These are phyloP conservation scores for Cadophora sp. DNA, from an alignment of 2,329 filamentous ascomycete genomes.

Conservation along the genomic window DNA sequence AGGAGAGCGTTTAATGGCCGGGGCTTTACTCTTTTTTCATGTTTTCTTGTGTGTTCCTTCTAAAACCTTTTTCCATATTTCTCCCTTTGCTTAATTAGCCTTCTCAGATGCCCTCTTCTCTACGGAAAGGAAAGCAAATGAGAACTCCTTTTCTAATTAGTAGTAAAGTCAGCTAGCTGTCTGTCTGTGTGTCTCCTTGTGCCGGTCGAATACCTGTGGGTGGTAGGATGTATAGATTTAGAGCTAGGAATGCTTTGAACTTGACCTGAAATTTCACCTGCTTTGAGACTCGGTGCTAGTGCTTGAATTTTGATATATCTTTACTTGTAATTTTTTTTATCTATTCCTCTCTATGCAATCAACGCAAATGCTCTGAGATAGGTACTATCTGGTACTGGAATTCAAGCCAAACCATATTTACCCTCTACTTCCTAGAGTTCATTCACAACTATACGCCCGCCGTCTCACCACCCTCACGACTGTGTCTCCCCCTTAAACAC, in stretches of 20 bases:
- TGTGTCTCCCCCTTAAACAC: conserved; percentile 47
- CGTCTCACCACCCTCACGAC: conserved; percentile 26
- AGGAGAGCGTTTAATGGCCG: conserved; percentile 40
- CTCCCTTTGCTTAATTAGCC: conserved; percentile 47
- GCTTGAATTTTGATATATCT: background rate
- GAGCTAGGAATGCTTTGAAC: conserved; percentile 25
- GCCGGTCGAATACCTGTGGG: conserved; percentile 20
- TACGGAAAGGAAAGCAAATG: conserved; percentile 25
- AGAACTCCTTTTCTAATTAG: conserved; percentile 43
- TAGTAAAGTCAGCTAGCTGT: conserved; percentile 35
- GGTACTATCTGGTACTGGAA: conserved; percentile 3
- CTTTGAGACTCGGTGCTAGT: background rate
- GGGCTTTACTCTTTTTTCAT: conserved; percentile 44
- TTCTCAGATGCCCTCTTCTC: conserved; percentile 37
- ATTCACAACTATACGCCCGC: conserved; percentile 32
- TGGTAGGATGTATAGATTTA: conserved; percentile 28
- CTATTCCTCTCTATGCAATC: conserved; percentile 28
- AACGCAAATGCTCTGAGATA: background rate
- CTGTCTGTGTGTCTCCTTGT: conserved; percentile 24
- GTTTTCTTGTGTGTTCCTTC: conserved; percentile 37
- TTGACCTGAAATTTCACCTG: background rate
- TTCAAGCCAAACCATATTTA: conserved; percentile 12
- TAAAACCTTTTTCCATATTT: conserved; percentile 42
- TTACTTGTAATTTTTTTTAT: background rate
- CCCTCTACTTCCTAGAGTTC: background rate